phyloP scores from a whole-genome alignment of 495 filamentous ascomycete genomes.

The Penicillium lagena region DNA sequence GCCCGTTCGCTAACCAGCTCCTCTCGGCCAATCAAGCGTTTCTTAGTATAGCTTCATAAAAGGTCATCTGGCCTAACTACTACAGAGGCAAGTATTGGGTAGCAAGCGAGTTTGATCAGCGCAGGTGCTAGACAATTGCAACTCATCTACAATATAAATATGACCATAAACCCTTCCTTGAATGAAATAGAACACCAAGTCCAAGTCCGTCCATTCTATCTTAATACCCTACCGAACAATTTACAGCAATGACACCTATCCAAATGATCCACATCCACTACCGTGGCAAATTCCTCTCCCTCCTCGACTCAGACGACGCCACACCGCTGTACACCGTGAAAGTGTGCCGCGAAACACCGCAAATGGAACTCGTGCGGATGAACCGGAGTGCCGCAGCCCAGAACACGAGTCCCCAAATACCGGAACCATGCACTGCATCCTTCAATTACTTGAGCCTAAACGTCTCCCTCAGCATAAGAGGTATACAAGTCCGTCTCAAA shows the following conservation, averaged over 20 bases:
- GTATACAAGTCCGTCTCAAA: background rate
- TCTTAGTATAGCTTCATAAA: background rate
- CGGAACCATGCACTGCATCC: background rate
- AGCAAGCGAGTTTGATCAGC: no score
- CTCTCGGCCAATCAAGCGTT: background rate
- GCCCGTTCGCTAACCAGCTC: background rate
- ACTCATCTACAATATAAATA: no score
- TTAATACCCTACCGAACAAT: no score
- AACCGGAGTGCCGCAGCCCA: background rate
- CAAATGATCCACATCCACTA: slow-evolving; percentile 6
- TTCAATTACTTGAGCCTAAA: slow-evolving; percentile 3
- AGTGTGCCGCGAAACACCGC: background rate
- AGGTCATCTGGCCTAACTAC: background rate
- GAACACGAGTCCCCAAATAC: background rate
- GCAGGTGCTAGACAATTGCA: no score
- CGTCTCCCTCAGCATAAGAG: background rate
- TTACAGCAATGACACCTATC: background rate
- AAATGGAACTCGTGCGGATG: slow-evolving; percentile 1
- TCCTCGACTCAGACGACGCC: background rate
- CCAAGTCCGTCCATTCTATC: background rate
- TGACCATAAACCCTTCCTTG: background rate
- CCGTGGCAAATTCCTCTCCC: slow-evolving; percentile 1
- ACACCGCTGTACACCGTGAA: slow-evolving; percentile 3
- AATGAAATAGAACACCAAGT: background rate
- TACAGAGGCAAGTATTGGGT: background rate